Evolutionary conservation across 208 protist genomes (phyloP), one percentile per base, ranked within the genome.

Genomic region (Trichomonas tenax): DNA sequence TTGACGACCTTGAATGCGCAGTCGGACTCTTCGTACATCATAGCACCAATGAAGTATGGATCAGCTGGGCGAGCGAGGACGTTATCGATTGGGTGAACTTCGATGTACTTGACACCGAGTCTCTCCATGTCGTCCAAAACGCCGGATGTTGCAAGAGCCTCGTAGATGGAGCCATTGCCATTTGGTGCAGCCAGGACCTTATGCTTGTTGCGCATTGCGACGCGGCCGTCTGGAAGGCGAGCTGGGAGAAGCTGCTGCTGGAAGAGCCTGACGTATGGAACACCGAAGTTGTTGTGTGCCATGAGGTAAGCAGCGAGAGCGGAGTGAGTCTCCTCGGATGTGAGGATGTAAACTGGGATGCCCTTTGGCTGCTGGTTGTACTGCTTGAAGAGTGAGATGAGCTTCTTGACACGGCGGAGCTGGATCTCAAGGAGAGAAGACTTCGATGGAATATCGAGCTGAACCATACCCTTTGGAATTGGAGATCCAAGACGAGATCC

Each of bases 171-270:
- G 82, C 82, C 82, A 31, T 90, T 90, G 21, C 82, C 82, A 48
- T 90, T 90, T 90, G 82, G 82, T n/a, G 82, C 82, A 38, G 82
- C 82, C 14, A 90, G 10, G 0, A 90, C 82, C n/a, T 90, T 90
- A 4, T 14, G 41, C 41, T 48, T 26, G 4, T 90, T 36, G 17
- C 82, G 34, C 15, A 90, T 26, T 9, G 41, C 82, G n/a, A 90
- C 34, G 3, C 41, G 10, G 45, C 82, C 82, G 23, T 90, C 82
- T 44, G n/a, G 11, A 34, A 17, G 10, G 0, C 82, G 0, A 8
- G 82, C 82, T 48, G 82, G 82, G 3, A 90, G 17, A 10, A 21
- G 9, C 36, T 36, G 4, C 41, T 90, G 82, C 23, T 90, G 34
- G 36, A 90, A 26, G 17, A 90, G 41, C 15, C 34, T 48, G 8